These are phyloP conservation scores for Bryoerythrophyllum caledonicum DNA, from an alignment of 225 moss, liverwort and hornwort genomes.

Conservation along the genomic window DNA sequence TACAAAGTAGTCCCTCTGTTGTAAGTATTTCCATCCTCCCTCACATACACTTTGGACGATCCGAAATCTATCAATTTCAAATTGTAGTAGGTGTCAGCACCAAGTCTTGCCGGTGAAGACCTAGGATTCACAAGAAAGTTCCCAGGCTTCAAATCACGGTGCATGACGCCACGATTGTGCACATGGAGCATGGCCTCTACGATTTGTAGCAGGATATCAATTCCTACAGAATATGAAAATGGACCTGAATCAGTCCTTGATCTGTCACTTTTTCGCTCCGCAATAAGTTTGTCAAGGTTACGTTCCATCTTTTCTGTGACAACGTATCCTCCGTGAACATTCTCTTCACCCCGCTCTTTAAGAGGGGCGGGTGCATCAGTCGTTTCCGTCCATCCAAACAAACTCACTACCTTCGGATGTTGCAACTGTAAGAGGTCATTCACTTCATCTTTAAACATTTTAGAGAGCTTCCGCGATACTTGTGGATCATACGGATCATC, in stretches of 20 bases:
- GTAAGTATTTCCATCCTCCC: background rate
- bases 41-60: background rate
- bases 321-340: background rate
- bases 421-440: background rate
- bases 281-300: background rate
- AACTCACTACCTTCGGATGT: background rate
- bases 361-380: background rate
- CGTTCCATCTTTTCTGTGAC: conserved; percentile 1
- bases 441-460: background rate
- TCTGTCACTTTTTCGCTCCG: background rate
- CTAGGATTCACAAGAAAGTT: background rate
- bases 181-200: background rate
- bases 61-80: background rate
- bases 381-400: background rate
- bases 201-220: background rate
- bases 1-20: background rate
- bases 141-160: background rate
- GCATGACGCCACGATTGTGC: background rate
- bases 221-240: background rate
- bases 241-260: background rate
- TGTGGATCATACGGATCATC: too few relatives aligned
- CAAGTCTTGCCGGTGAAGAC: background rate
- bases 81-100: background rate
- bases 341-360: background rate
- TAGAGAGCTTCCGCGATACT: too few relatives aligned